A percentile compares a stretch with the other conserved stretches of the same genome.
phyloP scores from a whole-genome alignment of 352 stramenopile species.

The Phytophthora melonis region DNA sequence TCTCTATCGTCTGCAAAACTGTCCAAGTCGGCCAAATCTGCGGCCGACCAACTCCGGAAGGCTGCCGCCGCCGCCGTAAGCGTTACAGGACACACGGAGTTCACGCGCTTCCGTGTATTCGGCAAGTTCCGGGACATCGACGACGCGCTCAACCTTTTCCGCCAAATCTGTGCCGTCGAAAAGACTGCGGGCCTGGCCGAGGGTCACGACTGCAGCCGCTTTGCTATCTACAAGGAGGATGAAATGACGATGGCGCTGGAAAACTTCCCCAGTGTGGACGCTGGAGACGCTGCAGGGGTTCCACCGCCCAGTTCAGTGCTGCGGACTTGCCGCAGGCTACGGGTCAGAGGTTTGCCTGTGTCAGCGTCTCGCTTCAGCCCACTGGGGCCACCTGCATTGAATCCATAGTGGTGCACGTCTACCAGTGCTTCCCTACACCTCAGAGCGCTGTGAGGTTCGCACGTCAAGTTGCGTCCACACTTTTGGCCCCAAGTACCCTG shows the following conservation, averaged over 20 bases:
- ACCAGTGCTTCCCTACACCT: slow-evolving; percentile 82
- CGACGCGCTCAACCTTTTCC: slow-evolving; percentile 74
- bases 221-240: slow-evolving; percentile 85
- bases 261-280: slow-evolving; percentile 55
- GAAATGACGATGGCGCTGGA: slow-evolving; percentile 84
- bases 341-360: slow-evolving; percentile 79
- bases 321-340: slow-evolving; percentile 59
- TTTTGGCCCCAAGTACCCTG: slow-evolving; percentile 54
- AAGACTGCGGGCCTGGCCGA: slow-evolving; percentile 27
- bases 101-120: slow-evolving; percentile 75
- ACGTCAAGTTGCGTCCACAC: slow-evolving; percentile 56
- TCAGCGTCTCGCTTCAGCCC: slow-evolving; percentile 56
- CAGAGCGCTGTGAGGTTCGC: slow-evolving; percentile 84
- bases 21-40: slow-evolving; percentile 35
- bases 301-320: slow-evolving; percentile 49
- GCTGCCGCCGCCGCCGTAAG: slow-evolving; percentile 16
- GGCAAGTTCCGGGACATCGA: slow-evolving; percentile 77
- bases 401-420: slow-evolving; percentile 73
- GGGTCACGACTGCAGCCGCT: slow-evolving; percentile 56
- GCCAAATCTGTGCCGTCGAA: slow-evolving; percentile 70
- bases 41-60: slow-evolving; percentile 35
- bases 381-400: slow-evolving; percentile 46
- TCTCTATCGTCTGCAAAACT: slow-evolving; percentile 24
- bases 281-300: neutral
- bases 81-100: slow-evolving; percentile 13